phyloP scores from a whole-genome alignment of 331 rosid genomes.

The Quercus phellos region DNA sequence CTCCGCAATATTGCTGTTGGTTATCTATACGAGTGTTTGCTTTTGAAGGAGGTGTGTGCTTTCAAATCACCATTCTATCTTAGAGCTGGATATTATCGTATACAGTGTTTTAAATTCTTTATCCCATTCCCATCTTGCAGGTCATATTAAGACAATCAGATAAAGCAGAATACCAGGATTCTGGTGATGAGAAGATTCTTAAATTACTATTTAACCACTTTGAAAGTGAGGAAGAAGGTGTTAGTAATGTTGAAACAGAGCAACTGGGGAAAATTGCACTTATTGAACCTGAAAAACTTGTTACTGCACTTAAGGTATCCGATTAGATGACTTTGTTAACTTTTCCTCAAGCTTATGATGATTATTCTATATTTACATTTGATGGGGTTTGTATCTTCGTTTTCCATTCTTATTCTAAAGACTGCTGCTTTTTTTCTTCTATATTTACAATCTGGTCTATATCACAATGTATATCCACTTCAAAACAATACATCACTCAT shows the following conservation, averaged over 20 bases:
- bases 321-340: slow-evolving; percentile 2
- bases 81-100: slow-evolving; percentile 6
- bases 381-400: slow-evolving; percentile 17
- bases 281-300: slow-evolving; percentile 61
- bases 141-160: slow-evolving; percentile 96
- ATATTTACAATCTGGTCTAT: no score
- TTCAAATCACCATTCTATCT: slow-evolving; percentile 16
- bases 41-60: slow-evolving; percentile 79
- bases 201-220: slow-evolving; percentile 87
- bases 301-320: slow-evolving; percentile 93
- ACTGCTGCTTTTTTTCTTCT: no score
- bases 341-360: slow-evolving; percentile 15
- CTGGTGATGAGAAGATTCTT: slow-evolving; percentile 93
- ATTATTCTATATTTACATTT: background rate
- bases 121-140: slow-evolving; percentile 32
- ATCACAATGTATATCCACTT: no score
- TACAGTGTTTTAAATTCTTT: slow-evolving; percentile 4
- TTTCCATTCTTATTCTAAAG: slow-evolving; percentile 1
- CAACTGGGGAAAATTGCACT: slow-evolving; percentile 93
- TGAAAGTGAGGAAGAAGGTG: slow-evolving; percentile 98
- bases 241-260: slow-evolving; percentile 93
- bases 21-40: slow-evolving; percentile 90
- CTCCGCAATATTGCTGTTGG: slow-evolving; percentile 98
- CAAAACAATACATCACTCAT: no score
- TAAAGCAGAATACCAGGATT: slow-evolving; percentile 87